Evolutionary conservation across 805 yeast genomes (phyloP), one percentile per base, ranked within the genome.

Genomic region (Yarrowia sp.): DNA sequence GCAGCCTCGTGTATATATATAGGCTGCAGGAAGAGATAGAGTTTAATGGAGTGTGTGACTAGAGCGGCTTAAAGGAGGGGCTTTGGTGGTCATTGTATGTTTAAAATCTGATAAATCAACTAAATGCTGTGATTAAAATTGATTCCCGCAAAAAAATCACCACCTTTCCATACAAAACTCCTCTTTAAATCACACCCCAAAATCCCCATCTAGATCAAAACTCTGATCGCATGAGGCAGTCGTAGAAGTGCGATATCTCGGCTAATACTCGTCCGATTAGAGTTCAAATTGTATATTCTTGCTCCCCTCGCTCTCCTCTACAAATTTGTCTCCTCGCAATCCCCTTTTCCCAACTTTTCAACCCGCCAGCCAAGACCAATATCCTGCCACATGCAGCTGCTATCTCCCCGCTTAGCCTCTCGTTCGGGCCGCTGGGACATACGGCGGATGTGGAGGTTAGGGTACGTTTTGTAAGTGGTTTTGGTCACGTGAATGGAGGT

Each of bases 401-500:
- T 47, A 47, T 47, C 55, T 31, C 21, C 55, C 55, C 55, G 55
- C 29, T 47, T 47, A 21, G 38, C 14, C 22, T 7, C 21, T 3
- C 27, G 19, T 19, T 4, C 55, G 55, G 55, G 55, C 55, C 55
- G 55, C 55, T 18, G 51, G 49, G 47, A 42, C 47, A 42, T 24
- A 4, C 7, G n/a, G 14, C 29, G 29, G 27, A 9, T 4, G n/a
- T n/a, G n/a, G 14, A 9, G 35, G 51, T 27, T 44, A 44, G 51
- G 51, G 51, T 19, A 18, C 29, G 9, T 14, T 2, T n/a, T 21
- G 32, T 1, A 3, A 4, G n/a, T 6, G 21, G 6, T 8, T 16
- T 3, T 18, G 22, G 18, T 27, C 51, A 44, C 24, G 35, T 18
- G 33, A 18, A 6, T 4, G 4, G 4, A 22, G 31, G 9, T 4